Conservation (phyloP, 1,284 basidiomycete genomes). For the Athelia psychrophila region DNA sequence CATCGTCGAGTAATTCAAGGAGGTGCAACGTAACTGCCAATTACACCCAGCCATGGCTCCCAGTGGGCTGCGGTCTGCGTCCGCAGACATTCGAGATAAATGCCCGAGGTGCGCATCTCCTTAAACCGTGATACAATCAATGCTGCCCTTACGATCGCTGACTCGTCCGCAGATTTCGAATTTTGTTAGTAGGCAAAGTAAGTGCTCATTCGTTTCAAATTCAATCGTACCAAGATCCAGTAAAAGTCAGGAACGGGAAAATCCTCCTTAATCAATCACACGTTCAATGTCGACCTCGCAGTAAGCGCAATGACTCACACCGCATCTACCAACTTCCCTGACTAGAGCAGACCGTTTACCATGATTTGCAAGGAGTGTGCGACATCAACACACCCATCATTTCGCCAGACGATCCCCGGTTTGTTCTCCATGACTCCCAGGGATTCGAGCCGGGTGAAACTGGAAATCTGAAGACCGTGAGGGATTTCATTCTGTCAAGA, state of each 20-base stretch:
- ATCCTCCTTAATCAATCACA: constrained; percentile 20
- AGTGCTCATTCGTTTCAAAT: background rate
- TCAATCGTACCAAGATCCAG: background rate
- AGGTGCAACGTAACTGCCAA: too few species aligned
- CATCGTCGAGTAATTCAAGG: too few species aligned
- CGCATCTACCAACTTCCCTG: background rate
- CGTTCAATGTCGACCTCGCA: constrained; percentile 19
- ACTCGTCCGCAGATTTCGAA: constrained; percentile 10
- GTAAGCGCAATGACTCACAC: constrained; percentile 7
- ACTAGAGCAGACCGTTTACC: constrained; percentile 15
- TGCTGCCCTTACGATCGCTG: too few species aligned
- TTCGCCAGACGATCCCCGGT: constrained; percentile 19
- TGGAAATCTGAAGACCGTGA: constrained; percentile 19
- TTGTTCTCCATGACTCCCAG: constrained; percentile 25
- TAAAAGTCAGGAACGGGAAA: constrained; percentile 21
- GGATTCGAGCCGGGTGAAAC: constrained; percentile 23
- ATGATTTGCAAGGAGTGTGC: constrained; percentile 14
- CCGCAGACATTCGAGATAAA: too few species aligned
- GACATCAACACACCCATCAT: constrained; percentile 21
- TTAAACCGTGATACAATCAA: background rate
- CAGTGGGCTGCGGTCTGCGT: too few species aligned
- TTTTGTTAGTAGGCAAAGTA: constrained; percentile 12
- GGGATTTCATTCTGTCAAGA: constrained; percentile 17
- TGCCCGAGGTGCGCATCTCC: background rate
- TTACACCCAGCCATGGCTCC: too few species aligned